These are phyloP conservation scores for Cystofilobasidium ferigula DNA, from an alignment of 768 basidiomycete genomes.

Conservation along the genomic window DNA sequence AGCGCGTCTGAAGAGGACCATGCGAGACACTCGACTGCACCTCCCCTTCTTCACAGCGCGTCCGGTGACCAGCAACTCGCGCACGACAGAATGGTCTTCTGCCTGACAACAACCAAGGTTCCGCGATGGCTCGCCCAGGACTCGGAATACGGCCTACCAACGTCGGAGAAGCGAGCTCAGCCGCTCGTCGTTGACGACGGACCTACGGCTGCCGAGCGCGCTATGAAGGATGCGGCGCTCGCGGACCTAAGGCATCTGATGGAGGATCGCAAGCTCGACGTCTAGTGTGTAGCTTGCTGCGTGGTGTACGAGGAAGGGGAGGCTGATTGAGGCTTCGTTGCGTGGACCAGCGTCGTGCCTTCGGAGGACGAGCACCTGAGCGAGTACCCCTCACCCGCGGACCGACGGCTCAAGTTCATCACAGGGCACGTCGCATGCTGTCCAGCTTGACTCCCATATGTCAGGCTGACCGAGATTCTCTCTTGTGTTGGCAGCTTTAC, in stretches of 20 bases:
- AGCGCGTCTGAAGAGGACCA: too few relatives aligned
- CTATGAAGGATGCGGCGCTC: not conserved
- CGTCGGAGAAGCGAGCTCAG: not conserved
- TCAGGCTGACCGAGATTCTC: not conserved
- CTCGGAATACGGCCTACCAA: too few relatives aligned
- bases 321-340: not conserved
- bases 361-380: slow-evolving; percentile 25
- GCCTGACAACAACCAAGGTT: not conserved
- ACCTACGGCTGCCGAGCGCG: not conserved
- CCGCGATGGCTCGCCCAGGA: not conserved
- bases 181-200: not conserved
- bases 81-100: not conserved
- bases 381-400: slow-evolving; percentile 15
- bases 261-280: slow-evolving; percentile 18
- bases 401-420: slow-evolving; percentile 17
- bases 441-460: too few relatives aligned
- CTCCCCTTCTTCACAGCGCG: not conserved
- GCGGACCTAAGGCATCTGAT: not conserved
- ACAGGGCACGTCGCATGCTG: slow-evolving; percentile 17
- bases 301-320: not conserved
- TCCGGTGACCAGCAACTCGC: not conserved
- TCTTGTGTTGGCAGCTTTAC: slow-evolving; percentile 4
- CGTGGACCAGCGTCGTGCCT: slow-evolving; percentile 13
- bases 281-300: slow-evolving; percentile 4
- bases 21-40: not conserved